Conservation (phyloP, 2,329 filamentous ascomycete genomes). For the Hypoxylon sp. region DNA sequence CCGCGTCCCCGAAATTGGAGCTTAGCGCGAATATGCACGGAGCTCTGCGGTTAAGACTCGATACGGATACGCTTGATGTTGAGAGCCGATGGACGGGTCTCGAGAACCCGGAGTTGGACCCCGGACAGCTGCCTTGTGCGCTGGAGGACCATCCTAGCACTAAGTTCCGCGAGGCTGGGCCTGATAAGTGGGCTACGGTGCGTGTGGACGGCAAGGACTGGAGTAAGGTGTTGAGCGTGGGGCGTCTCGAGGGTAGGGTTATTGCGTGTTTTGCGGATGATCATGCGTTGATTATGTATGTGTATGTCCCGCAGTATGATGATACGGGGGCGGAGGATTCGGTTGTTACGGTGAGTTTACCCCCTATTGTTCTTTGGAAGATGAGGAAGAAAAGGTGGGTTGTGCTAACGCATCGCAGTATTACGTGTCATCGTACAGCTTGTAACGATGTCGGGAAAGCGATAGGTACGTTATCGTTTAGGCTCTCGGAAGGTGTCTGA, state of each 20-base stretch:
- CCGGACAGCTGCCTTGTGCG: slow-evolving; percentile 77
- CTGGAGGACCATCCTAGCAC: slow-evolving; percentile 87
- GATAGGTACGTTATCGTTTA: neutral
- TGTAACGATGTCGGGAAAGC: slow-evolving; percentile 26
- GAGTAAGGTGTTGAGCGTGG: slow-evolving; percentile 94
- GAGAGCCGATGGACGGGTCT: slow-evolving; percentile 88
- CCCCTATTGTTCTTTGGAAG: neutral
- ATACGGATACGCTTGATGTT: slow-evolving; percentile 87
- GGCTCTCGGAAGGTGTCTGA: neutral
- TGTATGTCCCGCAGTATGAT: slow-evolving; percentile 81
- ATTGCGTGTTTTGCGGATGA: slow-evolving; percentile 92
- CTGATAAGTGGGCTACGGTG: slow-evolving; percentile 89
- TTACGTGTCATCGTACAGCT: slow-evolving; percentile 53
- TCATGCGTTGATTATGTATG: slow-evolving; percentile 85
- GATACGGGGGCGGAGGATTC: slow-evolving; percentile 76
- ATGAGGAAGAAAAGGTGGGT: neutral
- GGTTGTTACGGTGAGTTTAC: slow-evolving; percentile 77
- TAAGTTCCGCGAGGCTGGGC: slow-evolving; percentile 80
- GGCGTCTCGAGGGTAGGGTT: slow-evolving; percentile 87
- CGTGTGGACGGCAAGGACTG: slow-evolving; percentile 94
- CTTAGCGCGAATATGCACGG: slow-evolving; percentile 96
- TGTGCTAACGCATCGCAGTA: slow-evolving; percentile 48
- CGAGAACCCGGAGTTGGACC: slow-evolving; percentile 89
- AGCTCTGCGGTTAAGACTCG: slow-evolving; percentile 81
- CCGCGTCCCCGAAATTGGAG: slow-evolving; percentile 77